Conservation (phyloP, 2,329 filamentous ascomycete genomes). For the Grosmannia clavigera region DNA sequence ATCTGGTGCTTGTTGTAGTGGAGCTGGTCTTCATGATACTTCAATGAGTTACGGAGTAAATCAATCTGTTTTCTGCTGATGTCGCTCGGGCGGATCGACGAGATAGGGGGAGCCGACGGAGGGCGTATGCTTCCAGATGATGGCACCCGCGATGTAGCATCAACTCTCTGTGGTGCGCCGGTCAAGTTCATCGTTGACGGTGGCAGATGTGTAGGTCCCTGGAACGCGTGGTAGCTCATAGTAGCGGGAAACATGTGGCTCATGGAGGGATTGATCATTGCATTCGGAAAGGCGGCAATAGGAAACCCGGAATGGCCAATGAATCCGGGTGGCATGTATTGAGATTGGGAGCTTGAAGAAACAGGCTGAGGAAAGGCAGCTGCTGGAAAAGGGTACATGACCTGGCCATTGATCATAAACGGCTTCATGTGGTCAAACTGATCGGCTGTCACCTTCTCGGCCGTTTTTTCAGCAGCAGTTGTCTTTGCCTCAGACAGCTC, state of each 20-base stretch:
- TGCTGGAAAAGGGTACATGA: slow-evolving; percentile 20
- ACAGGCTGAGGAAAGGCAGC: slow-evolving; percentile 7
- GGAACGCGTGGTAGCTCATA: slow-evolving; percentile 1
- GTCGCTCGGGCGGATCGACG: slow-evolving; percentile 49
- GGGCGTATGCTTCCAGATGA: slow-evolving; percentile 12
- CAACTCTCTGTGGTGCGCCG: not conserved
- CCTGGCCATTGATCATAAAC: slow-evolving; percentile 25
- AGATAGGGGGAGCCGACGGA: slow-evolving; percentile 30
- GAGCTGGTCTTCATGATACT: slow-evolving; percentile 44
- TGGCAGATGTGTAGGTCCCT: not conserved
- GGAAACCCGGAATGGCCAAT: slow-evolving; percentile 12
- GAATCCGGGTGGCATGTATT: slow-evolving; percentile 9
- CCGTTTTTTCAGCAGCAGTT: slow-evolving; percentile 15
- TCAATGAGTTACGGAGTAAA: slow-evolving; percentile 37
- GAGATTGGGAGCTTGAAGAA: slow-evolving; percentile 4
- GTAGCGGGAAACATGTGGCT: slow-evolving; percentile 9
- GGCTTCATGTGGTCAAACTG: slow-evolving; percentile 34
- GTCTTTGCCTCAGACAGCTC: slow-evolving; percentile 8
- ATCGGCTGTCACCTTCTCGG: slow-evolving; percentile 26
- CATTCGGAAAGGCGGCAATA: slow-evolving; percentile 11
- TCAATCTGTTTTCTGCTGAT: slow-evolving; percentile 47
- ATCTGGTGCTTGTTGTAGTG: slow-evolving; percentile 51
- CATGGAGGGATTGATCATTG: slow-evolving; percentile 16
- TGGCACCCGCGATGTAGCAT: not conserved
- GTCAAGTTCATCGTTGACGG: not conserved